These are phyloP conservation scores for Ensete ventricosum DNA, from an alignment of 176 grass and related monocot species.

Conservation along the genomic window DNA sequence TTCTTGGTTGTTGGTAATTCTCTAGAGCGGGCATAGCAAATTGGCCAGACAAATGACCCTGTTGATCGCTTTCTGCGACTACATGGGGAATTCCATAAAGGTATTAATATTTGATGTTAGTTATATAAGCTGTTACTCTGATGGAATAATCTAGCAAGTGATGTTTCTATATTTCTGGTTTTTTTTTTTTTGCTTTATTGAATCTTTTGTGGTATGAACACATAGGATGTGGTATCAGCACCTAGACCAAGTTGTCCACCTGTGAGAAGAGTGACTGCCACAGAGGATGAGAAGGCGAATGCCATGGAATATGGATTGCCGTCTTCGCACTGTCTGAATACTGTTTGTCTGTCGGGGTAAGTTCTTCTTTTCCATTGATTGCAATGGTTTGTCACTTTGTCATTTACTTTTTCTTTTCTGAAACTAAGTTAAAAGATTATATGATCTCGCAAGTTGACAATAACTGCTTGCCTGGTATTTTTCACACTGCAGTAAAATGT, in stretches of 20 bases:
- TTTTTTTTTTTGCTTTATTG: not conserved
- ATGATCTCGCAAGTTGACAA: no score
- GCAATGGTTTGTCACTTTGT: not conserved
- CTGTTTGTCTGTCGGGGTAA: constrained; percentile 88
- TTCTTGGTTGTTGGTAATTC: constrained; percentile 8
- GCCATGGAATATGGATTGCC: constrained; percentile 96
- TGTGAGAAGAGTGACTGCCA: constrained; percentile 73
- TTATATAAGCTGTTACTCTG: not conserved
- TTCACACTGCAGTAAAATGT: not conserved
- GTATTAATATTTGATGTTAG: constrained; percentile 14
- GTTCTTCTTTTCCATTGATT: not conserved
- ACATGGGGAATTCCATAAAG: constrained; percentile 83
- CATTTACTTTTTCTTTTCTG: not conserved
- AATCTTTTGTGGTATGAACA: not conserved
- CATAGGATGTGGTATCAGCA: constrained; percentile 74
- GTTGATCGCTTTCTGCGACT: constrained; percentile 90
- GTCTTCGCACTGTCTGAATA: constrained; percentile 86
- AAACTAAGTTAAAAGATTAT: no score
- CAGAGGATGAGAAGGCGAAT: constrained; percentile 86
- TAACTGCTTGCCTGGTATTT: no score
- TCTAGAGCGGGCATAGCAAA: constrained; percentile 73
- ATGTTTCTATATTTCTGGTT: not conserved
- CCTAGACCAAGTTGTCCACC: constrained; percentile 88
- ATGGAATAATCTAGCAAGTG: not conserved
- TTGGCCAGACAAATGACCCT: constrained; percentile 96